Evolutionary conservation across 176 grass and related monocot species (phyloP).

Genomic region (Thalia dealbata): DNA sequence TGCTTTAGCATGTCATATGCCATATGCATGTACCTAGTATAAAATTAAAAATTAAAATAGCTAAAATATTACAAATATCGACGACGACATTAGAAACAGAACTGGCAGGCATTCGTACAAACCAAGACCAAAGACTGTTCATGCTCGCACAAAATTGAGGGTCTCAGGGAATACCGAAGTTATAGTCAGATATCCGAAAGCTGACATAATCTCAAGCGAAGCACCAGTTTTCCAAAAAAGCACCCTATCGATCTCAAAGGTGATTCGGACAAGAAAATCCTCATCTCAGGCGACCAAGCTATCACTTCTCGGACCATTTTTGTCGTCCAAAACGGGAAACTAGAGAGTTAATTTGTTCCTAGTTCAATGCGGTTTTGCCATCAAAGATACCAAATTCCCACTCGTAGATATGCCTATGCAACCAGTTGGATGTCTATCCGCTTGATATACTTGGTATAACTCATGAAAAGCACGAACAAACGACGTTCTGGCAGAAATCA

Average conservation of each 20-base stretch:
- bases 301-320: background rate
- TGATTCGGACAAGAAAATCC: background rate
- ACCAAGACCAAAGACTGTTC: background rate
- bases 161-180: too few relatives aligned
- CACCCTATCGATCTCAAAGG: background rate
- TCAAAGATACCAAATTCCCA: background rate
- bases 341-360: background rate
- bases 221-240: background rate
- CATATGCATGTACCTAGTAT: too few relatives aligned
- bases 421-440: background rate
- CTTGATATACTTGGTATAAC: background rate
- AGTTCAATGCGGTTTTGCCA: background rate
- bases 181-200: too few relatives aligned
- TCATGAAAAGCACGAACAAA: background rate
- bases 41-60: too few relatives aligned
- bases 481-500: too few relatives aligned
- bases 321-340: background rate
- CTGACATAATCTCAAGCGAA: too few relatives aligned
- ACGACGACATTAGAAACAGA: too few relatives aligned
- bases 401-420: background rate
- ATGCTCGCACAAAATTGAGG: too few relatives aligned
- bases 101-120: background rate
- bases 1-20: too few relatives aligned
- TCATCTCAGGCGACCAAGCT: background rate
- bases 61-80: too few relatives aligned